Evolutionary conservation across 2,329 filamentous ascomycete genomes (phyloP), one percentile per base, ranked within the genome.

Genomic region (Sclerotinia trifoliorum): DNA sequence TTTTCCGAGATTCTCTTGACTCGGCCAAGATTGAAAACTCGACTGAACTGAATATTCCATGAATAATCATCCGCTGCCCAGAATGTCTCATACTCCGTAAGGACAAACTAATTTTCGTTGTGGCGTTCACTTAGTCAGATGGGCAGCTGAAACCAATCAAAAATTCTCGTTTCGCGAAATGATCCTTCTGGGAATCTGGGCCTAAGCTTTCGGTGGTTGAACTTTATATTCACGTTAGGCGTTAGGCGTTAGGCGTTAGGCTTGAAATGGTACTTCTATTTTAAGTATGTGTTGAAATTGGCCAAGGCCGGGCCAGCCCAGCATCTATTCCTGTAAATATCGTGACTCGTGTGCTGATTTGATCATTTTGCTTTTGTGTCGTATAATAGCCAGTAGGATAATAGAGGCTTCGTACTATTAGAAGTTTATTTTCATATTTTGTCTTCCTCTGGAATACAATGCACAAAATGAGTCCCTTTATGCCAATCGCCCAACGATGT

Each of bases 81-180:
- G 15, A 51, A 39, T 51, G 48, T 63, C 32, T 51, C 60, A 51
- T n/a, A 35, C 35, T 35, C 35, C 35, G 35, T 35, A 35, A 51
- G 39, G 7, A 35, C 24, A 24, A 24, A 60, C 24, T 24, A 39
- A 32, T 51, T 39, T 51, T 26, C 29, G 39, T 49, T 10, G 60
- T 62, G 60, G 46, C 29, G 46, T 51, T 62, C 29, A 51, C 8
- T 29, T 63, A 39, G 60, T 51, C 3, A 52, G 39, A 21, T 63
- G 29, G n/a, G 51, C 60, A 51, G 60, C 60, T 63, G 60, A 51
- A 63, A 63, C 46, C 60, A 51, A 63, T 63, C n/a, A 51, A 21
- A 63, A 51, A 39, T 13, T 42, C 2, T n/a, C 32, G n/a, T 51
- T 32, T 29, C 21, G 46, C 46, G 17, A 51, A 39, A 4, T 62